These are phyloP conservation scores for Pisolithus microcarpus DNA, from an alignment of 768 basidiomycete genomes.

Conservation along the genomic window DNA sequence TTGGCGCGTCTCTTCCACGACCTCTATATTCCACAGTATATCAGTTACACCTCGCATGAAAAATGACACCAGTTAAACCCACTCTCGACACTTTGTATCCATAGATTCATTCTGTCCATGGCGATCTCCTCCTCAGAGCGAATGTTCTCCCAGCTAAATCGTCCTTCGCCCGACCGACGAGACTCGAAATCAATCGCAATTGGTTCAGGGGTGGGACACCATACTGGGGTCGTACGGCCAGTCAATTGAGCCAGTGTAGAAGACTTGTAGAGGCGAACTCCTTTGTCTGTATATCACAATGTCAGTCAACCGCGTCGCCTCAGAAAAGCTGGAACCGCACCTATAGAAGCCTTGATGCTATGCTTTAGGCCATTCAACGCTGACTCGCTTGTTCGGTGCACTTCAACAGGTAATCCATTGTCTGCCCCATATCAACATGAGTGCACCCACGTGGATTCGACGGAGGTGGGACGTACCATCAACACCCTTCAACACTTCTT, in stretches of 20 bases:
- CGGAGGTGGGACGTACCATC: neutral
- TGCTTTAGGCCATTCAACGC: constrained; percentile 53
- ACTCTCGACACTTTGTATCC: constrained; percentile 84
- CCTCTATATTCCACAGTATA: constrained; percentile 41
- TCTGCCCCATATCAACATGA: constrained; percentile 7
- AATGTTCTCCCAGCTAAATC: constrained; percentile 30
- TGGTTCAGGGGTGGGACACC: constrained; percentile 25
- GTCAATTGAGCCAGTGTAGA: constrained; percentile 43
- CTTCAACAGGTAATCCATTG: constrained; percentile 20
- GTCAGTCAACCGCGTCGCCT: neutral
- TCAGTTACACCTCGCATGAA: neutral
- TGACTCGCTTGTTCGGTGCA: constrained; percentile 26
- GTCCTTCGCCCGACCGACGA: constrained; percentile 24
- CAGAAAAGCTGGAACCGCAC: constrained; percentile 32
- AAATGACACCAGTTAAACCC: constrained; percentile 24
- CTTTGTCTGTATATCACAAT: constrained; percentile 45
- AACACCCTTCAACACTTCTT: constrained; percentile 5
- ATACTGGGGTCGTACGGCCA: constrained; percentile 23
- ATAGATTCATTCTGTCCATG: constrained; percentile 65
- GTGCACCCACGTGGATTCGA: neutral
- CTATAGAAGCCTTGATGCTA: constrained; percentile 67
- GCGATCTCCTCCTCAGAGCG: constrained; percentile 26
- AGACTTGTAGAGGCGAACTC: constrained; percentile 59
- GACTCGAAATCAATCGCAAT: constrained; percentile 24
- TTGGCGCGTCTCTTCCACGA: constrained; percentile 74